These are phyloP conservation scores for Guadua angustifolia DNA, from an alignment of 176 grass and related monocot species.

Conservation along the genomic window DNA sequence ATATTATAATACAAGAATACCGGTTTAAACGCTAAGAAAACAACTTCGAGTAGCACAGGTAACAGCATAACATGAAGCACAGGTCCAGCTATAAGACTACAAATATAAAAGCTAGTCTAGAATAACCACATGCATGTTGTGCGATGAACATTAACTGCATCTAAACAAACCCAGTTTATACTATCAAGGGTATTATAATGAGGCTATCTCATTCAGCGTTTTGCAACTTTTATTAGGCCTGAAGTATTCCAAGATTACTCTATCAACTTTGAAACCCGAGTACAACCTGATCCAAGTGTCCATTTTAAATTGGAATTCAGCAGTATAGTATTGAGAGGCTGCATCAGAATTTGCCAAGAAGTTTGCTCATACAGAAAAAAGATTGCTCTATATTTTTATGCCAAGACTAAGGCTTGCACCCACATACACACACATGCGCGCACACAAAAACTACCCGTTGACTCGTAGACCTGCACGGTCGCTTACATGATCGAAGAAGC, in stretches of 20 bases:
- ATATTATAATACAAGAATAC: background rate
- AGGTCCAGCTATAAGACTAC: background rate
- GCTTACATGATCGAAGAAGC: conserved; percentile 7
- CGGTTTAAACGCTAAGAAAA: background rate
- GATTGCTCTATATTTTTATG: background rate
- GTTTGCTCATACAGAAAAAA: background rate
- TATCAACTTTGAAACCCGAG: background rate
- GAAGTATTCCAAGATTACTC: background rate
- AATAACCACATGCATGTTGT: background rate
- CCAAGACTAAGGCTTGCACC: background rate
- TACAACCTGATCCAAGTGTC: background rate
- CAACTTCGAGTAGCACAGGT: background rate
- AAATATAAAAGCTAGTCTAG: background rate
- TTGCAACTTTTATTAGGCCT: background rate
- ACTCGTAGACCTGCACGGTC: background rate
- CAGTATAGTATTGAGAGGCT: background rate
- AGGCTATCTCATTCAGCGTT: conserved; percentile 9
- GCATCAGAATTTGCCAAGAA: background rate
- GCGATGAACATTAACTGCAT: background rate
- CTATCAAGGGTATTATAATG: background rate
- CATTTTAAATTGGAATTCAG: background rate
- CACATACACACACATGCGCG: background rate
- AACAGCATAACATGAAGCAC: background rate
- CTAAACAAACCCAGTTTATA: background rate
- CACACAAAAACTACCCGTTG: background rate